phyloP scores from a whole-genome alignment of 768 basidiomycete species.

The Psilocybe subaeruginosa region DNA sequence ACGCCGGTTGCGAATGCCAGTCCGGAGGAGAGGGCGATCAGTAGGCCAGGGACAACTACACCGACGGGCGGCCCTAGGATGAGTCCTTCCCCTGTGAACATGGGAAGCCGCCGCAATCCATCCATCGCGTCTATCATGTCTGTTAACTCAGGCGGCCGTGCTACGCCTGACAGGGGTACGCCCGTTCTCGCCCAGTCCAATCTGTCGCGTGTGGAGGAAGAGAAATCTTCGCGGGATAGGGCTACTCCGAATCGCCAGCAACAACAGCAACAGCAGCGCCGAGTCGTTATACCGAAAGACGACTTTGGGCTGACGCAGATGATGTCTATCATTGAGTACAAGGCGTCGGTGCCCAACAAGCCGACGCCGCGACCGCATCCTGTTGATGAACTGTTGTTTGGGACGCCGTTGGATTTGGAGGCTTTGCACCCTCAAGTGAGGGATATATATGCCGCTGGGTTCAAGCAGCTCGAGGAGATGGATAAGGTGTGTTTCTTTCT shows the following conservation, averaged over 20 bases:
- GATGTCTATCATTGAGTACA: conserved; percentile 85
- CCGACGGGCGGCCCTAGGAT: conserved; percentile 31
- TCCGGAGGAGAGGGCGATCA: conserved; percentile 8
- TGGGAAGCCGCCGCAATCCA: conserved; percentile 52
- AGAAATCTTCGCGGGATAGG: conserved; percentile 10
- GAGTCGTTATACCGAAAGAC: conserved; percentile 62
- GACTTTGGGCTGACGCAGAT: conserved; percentile 88
- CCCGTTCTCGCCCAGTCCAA: conserved; percentile 23
- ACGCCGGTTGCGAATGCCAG: conserved; percentile 9
- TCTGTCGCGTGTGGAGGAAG: conserved; percentile 26
- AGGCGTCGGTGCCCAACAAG: conserved; percentile 35
- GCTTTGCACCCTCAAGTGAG: conserved; percentile 70
- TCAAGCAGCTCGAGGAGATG: conserved; percentile 78
- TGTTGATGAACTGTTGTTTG: conserved; percentile 79
- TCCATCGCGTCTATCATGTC: conserved; percentile 81
- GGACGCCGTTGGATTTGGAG: conserved; percentile 60
- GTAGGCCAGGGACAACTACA: conserved; percentile 35
- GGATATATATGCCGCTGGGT: conserved; percentile 70
- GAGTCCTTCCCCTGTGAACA: conserved; percentile 1
- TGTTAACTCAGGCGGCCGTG: conserved; percentile 41
- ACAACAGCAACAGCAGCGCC: conserved; percentile 39
- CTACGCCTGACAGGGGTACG: conserved; percentile 44
- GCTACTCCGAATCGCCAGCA: conserved; percentile 29
- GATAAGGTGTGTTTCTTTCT: conserved; percentile 58
- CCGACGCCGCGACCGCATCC: conserved; percentile 49